Conservation (phyloP, 257 asterid genomes). For the Jasminum sambac region DNA sequence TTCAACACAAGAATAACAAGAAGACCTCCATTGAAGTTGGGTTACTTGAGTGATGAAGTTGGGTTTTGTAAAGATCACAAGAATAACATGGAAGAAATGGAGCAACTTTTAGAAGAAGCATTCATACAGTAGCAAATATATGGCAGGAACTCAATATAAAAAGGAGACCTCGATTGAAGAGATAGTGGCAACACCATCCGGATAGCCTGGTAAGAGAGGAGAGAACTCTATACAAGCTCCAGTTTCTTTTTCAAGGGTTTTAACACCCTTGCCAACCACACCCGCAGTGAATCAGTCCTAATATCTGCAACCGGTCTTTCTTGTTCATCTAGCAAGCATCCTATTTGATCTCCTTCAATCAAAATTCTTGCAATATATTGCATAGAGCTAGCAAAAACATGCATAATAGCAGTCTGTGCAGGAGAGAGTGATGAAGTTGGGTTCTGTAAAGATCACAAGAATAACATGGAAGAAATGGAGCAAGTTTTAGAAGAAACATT, state of each 20-base stretch:
- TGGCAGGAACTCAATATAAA: conserved; percentile 23
- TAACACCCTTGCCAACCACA: conserved; percentile 58
- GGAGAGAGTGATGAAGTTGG: conserved; percentile 40
- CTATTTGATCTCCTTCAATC: conserved; percentile 37
- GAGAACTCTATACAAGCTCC: conserved; percentile 56
- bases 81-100: conserved; percentile 19
- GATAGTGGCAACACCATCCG: conserved; percentile 56
- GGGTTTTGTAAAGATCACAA: conserved; percentile 39
- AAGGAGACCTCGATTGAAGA: conserved; percentile 50
- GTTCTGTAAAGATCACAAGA: conserved; percentile 39
- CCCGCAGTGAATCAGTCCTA: conserved; percentile 41
- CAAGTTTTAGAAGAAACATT: conserved; percentile 10
- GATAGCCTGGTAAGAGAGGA: conserved; percentile 42
- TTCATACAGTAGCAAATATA: conserved; percentile 17
- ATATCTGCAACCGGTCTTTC: conserved; percentile 48
- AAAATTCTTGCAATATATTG: conserved; percentile 43
- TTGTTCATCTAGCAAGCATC: conserved; percentile 40
- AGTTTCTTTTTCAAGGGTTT: conserved; percentile 52
- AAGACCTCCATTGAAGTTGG: too few species aligned
- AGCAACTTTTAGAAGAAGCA: conserved; percentile 8
- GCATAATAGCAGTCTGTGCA: conserved; percentile 52
- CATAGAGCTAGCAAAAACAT: conserved; percentile 48
- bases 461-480: conserved; percentile 16
- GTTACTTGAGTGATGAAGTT: conserved; percentile 31
- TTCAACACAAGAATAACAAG: too few species aligned